Base-by-base conservation (phyloP, 2,329 filamentous ascomycete species). In the Elsinoe australis region DNA sequence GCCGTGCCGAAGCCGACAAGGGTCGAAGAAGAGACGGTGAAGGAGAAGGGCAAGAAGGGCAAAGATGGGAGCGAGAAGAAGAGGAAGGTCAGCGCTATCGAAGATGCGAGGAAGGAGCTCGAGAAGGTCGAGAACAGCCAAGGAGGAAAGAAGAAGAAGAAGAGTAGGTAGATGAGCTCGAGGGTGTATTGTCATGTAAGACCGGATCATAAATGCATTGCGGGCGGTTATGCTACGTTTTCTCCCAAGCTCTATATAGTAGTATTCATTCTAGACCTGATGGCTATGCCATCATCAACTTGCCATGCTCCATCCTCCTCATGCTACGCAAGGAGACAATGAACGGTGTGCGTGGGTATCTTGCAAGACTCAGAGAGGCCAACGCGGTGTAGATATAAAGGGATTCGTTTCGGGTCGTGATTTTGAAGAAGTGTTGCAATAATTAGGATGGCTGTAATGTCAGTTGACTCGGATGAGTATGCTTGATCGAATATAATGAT, bases 1-100 rank as follows among this genome's bases (percentile, higher is more conserved):
- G 89, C 85, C 61, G 79, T 96, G 53, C 57, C 55, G 12, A 53
- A 53, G 18, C 59, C 56, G 38, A 45, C 48, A 15, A 56, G 52
- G 29, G 63, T 53, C 17, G 56, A 61, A 47, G 64, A 59, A 50
- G 64, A 67, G 54, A 59, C 58, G 9, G 61, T 61, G 49, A 55
- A 48, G 44, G 33, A 52, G 18, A 53, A 51, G 14, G 52, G 48
- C 12, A 57, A 55, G 47, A 58, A 53, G 34, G 57, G 55, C 18
- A 64, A 62, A 56, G 61, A 59, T 53, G 53, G 51, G 29, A 63
- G 62, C 51, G 39, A 41, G 33, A 42, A 31, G 33, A 49, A 52
- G 24, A 34, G 45, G 22, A 48, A 48, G 24, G 45, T 38, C 3
- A 48, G 45, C 18, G 45, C 45, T 1, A 31, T 50, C 14, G 48